Base-by-base conservation (phyloP, 176 grass and related monocot species). In the Avena sativa region DNA sequence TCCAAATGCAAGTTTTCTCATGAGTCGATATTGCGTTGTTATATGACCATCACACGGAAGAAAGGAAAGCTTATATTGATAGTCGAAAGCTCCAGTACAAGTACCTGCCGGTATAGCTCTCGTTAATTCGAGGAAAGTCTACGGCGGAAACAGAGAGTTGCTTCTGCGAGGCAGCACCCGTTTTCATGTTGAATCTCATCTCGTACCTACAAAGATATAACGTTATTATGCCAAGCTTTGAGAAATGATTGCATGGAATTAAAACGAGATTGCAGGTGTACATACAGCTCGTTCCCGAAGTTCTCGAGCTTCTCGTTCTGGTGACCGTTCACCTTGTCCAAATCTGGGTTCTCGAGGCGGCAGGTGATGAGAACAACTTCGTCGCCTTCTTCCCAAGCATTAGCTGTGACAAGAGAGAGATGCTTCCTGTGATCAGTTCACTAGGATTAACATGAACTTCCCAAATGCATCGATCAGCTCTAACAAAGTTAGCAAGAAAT, bases 101-200 rank as follows among this genome's bases (percentile, higher is more conserved):
- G 9, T 94, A 96, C 96, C 96, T 94, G 34, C 92, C 92, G 65
- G 87, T 94, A 61, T 96, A 98, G 63, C 88, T 91, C 86, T 98
- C 93, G 28, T 98, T 98, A 51, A 98, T 94, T 63, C 92, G 88
- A 88, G 96, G 93, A 49, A 98, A 98, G 94, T 98, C 96, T 49
- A 98, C 93, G 21, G 92, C 76, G 63, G 96, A 96, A 26, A 94
- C 93, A 17, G 93, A 96, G 1, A 98, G 66, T 89, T 96, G 76
- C 76, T 94, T 98, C 74, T 98, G 96, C 21, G 87, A 92, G 89
- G 96, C 90, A 86, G 78, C 87, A 43, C 93, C 93, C 8, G 78
- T 87, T 90, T 91, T 98, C 93, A 94, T 94, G 85, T 98, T 96
- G 82, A 98, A 98, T 53, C 92, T 90, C 96, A 98, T 96, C 88